These are phyloP conservation scores for Gautieria morchelliformis DNA, from an alignment of 768 basidiomycete species.

Conservation along the genomic window DNA sequence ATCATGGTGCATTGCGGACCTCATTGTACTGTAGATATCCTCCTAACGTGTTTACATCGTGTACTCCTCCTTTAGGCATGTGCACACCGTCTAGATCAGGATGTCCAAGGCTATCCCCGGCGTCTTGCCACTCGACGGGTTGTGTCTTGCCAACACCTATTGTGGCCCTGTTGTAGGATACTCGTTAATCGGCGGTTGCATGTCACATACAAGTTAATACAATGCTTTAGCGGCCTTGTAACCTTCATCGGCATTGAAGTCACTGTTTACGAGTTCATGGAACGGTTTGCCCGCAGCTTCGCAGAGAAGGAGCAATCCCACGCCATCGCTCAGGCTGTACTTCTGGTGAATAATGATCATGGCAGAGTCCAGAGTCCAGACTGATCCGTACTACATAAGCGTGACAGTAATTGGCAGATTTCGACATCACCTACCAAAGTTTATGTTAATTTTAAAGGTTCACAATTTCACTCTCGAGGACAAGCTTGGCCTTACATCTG, in stretches of 20 bases:
- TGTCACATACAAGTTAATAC: constrained; percentile 14
- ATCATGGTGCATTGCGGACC: constrained; percentile 24
- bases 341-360: constrained; percentile 5
- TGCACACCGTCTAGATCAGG: constrained; percentile 41
- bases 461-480: constrained; percentile 13
- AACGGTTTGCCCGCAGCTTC: constrained; percentile 51
- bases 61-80: constrained; percentile 46
- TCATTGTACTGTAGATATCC: constrained; percentile 45
- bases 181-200: neutral
- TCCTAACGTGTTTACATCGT: constrained; percentile 21
- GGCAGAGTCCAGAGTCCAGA: neutral
- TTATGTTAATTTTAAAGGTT: neutral
- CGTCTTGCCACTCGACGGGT: constrained; percentile 50
- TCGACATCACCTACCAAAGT: constrained; percentile 47
- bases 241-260: constrained; percentile 40
- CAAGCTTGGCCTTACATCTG: constrained; percentile 31
- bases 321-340: constrained; percentile 37
- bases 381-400: constrained; percentile 31
- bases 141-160: constrained; percentile 45
- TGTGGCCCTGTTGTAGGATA: constrained; percentile 31
- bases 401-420: constrained; percentile 53
- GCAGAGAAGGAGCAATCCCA: constrained; percentile 49
- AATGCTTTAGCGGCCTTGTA: constrained; percentile 33
- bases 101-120: constrained; percentile 38
- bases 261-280: constrained; percentile 34